A percentile compares a stretch with the other conserved stretches of the same genome.
Evolutionary conservation across 345 rosid species (phyloP).

Genomic region (Clarkia xantiana): DNA sequence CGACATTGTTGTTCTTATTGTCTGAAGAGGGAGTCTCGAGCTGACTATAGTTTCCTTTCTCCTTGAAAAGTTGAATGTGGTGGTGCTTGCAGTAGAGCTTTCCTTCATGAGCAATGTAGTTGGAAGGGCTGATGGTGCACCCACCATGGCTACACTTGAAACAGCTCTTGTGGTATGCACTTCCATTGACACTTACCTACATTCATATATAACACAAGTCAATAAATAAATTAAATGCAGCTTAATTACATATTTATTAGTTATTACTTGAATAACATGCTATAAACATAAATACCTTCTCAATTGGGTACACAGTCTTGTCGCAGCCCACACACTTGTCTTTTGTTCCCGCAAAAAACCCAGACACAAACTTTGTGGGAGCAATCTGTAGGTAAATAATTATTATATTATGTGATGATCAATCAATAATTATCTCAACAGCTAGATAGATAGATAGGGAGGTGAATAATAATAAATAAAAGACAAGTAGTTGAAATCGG

Average conservation of each 20-base stretch:
- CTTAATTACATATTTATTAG: neutral
- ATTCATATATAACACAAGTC: neutral
- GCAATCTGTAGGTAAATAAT: conserved; percentile 9
- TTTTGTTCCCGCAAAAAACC: conserved; percentile 40
- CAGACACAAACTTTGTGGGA: conserved; percentile 23
- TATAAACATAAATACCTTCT: conserved; percentile 23
- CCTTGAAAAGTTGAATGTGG: conserved; percentile 49
- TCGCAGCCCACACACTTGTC: conserved; percentile 37
- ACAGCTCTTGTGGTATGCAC: conserved; percentile 40
- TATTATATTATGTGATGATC: neutral
- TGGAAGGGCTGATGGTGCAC: conserved; percentile 50
- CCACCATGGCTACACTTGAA: conserved; percentile 55
- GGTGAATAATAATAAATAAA: neutral
- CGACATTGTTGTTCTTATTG: too few species aligned
- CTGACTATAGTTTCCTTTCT: conserved; percentile 56
- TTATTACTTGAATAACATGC: neutral
- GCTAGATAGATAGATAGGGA: neutral
- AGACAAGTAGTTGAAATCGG: neutral
- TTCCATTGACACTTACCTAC: conserved; percentile 47
- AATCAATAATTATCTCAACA: neutral
- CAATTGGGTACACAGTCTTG: conserved; percentile 44
- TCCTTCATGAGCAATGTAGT: conserved; percentile 51
- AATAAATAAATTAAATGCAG: neutral
- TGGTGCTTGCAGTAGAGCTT: conserved; percentile 64
- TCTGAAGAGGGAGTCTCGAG: conserved; percentile 25